phyloP scores from a whole-genome alignment of 805 yeast species.

The Ogataea ramenticola region DNA sequence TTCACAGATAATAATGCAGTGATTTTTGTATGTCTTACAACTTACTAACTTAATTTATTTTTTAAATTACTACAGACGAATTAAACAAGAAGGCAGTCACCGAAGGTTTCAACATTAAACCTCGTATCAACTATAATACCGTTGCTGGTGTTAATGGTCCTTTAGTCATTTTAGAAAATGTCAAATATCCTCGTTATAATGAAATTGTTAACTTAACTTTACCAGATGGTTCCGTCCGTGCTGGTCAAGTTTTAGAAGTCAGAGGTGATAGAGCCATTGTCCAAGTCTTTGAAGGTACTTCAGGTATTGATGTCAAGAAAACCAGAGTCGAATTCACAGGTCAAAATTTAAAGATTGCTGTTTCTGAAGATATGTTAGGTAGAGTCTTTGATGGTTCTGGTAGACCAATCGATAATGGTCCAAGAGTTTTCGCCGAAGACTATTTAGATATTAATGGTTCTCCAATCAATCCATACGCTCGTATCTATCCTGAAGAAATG shows the following conservation, averaged over 20 bases:
- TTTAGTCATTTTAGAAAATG: constrained; percentile 81
- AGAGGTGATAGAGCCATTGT: constrained; percentile 96
- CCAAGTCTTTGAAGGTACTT: constrained; percentile 98
- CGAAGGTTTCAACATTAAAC: constrained; percentile 85
- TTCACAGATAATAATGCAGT: too few species aligned
- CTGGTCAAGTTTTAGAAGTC: constrained; percentile 97
- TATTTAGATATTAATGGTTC: constrained; percentile 97
- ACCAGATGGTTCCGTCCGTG: constrained; percentile 91
- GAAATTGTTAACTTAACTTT: constrained; percentile 95
- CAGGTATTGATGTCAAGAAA: constrained; percentile 97
- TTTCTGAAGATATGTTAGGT: constrained; percentile 94
- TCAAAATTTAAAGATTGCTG: constrained; percentile 85
- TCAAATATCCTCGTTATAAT: constrained; percentile 83
- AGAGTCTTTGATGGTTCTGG: constrained; percentile 99
- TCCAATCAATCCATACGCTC: constrained; percentile 96
- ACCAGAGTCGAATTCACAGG: constrained; percentile 98
- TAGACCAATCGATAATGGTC: constrained; percentile 97
- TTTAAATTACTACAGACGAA: constrained; percentile 37
- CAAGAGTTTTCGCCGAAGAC: constrained; percentile 97
- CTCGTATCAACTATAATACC: constrained; percentile 89
- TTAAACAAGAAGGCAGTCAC: constrained; percentile 89
- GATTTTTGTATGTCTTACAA: too few species aligned
- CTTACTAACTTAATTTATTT: not conserved
- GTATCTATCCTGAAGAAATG: constrained; percentile 99
- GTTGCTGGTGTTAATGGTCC: constrained; percentile 99